Percentiles rank a stretch among this genome's conserved stretches.
These are phyloP conservation scores for Porphyra umbilicalis DNA, from an alignment of 31 red algal species.

Conservation along the genomic window DNA sequence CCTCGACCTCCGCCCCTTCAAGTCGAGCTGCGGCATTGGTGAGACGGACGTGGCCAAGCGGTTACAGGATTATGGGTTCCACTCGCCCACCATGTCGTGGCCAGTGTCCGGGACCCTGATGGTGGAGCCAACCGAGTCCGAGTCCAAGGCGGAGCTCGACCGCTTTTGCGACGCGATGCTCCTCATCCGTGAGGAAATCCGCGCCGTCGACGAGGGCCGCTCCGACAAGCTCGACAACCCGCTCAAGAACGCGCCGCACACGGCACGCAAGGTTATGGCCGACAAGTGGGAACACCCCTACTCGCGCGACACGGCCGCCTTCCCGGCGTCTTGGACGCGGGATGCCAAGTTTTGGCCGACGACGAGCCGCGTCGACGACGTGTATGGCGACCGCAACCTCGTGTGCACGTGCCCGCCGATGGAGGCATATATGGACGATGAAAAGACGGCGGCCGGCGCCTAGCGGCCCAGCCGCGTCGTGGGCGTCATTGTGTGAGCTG, in stretches of 20 bases:
- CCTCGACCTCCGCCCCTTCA: slow-evolving; percentile 96
- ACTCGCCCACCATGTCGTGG: slow-evolving; percentile 99
- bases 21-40: slow-evolving; percentile 68
- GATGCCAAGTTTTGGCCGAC: slow-evolving; percentile 95
- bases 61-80: slow-evolving; percentile 98
- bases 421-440: slow-evolving; percentile 67
- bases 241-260: slow-evolving; percentile 98
- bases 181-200: slow-evolving; percentile 97
- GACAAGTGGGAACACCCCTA: slow-evolving; percentile 93
- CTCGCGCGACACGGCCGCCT: slow-evolving; percentile 80
- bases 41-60: slow-evolving; percentile 98
- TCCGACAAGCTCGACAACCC: slow-evolving; percentile 90
- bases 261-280: slow-evolving; percentile 54
- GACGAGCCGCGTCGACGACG: slow-evolving; percentile 84
- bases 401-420: slow-evolving; percentile 96
- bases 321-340: slow-evolving; percentile 72
- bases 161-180: slow-evolving; percentile 97
- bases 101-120: slow-evolving; percentile 99
- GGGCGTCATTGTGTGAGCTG: no score
- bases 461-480: not conserved
- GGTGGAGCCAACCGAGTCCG: slow-evolving; percentile 98
- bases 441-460: slow-evolving; percentile 11
- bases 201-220: slow-evolving; percentile 80
- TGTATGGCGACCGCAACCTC: slow-evolving; percentile 93
- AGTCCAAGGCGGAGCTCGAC: slow-evolving; percentile 94